Evolutionary conservation across 1,139 yeast species (phyloP).

Genomic region (Yamadazyma dushanensis): DNA sequence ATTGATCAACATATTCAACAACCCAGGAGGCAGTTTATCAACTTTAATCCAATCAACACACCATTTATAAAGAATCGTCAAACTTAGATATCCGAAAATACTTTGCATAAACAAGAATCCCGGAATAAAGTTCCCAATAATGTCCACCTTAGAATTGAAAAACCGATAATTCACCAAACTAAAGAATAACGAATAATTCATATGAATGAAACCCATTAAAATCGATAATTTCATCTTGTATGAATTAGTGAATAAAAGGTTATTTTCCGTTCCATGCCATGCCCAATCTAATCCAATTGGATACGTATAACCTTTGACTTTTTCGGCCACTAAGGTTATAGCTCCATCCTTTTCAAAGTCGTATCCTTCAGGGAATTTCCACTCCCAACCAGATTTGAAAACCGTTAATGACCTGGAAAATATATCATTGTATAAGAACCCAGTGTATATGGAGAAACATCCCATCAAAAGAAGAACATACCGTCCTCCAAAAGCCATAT

Average conservation of each 20-base stretch:
- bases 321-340: slow-evolving; percentile 55
- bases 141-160: slow-evolving; percentile 77
- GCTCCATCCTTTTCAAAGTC: slow-evolving; percentile 54
- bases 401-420: slow-evolving; percentile 88
- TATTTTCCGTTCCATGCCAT: slow-evolving; percentile 98
- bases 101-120: slow-evolving; percentile 94
- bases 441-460: slow-evolving; percentile 87
- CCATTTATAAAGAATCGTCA: slow-evolving; percentile 93
- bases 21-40: slow-evolving; percentile 82
- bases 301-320: slow-evolving; percentile 56
- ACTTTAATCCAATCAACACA: slow-evolving; percentile 83
- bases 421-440: slow-evolving; percentile 87
- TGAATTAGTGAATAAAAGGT: slow-evolving; percentile 84
- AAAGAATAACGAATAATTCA: slow-evolving; percentile 86
- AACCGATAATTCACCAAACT: slow-evolving; percentile 78
- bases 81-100: slow-evolving; percentile 85
- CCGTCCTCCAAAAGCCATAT: slow-evolving; percentile 93
- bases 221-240: slow-evolving; percentile 96
- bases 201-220: slow-evolving; percentile 91
- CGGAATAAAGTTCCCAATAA: slow-evolving; percentile 91
- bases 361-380: slow-evolving; percentile 68
- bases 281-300: slow-evolving; percentile 87
- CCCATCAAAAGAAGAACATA: slow-evolving; percentile 93
- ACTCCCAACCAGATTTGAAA: slow-evolving; percentile 87
- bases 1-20: slow-evolving; percentile 89